Base-by-base conservation (phyloP, 805 yeast genomes). In the Ogataea pilisensis region DNA sequence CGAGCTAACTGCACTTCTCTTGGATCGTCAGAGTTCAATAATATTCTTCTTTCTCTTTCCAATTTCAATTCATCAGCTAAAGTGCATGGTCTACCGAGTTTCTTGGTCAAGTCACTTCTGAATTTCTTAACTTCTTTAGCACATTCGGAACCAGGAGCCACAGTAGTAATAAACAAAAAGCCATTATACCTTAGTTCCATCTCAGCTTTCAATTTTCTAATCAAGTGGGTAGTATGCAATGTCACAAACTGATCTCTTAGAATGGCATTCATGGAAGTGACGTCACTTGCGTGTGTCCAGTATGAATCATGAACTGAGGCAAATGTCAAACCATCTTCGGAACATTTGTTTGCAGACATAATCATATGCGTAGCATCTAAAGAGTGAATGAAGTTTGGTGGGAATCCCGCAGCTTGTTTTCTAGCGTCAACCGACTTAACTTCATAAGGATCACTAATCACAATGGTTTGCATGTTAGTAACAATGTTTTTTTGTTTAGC, bases 241-340 rank as follows among this genome's bases (percentile, higher is more conserved):
- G 73, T 66, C 46, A 93, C 82, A 60, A 91, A 91, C 43, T 85
- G 81, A 28, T 84, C 81, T 57, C 99, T 75, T 48, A 93, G 67
- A 34, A 75, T 66, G 12, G 53, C 55, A 61, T 81, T 87, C 93
- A 91, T 82, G 3, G 56, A 58, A 44, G 80, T 82, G 31, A 91
- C 80, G 59, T 86, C 91, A 37, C 78, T 68, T 1, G 99, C 97
- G 60, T 93, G 98, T 0, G 98, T 89, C 99, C 99, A 91, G 61
- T 86, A 91, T 0, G 98, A 91, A 61, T 91, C 99, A 63, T 91
- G 99, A 19, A 91, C 99, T 0, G 98, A 80, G 0, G 98, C 96
- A 71, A 93, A 91, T 11, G 79, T 69, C 37, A 93, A 63, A 0
- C 76, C 78, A 2, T 59, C 58, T 31, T 80, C 72, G 4, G 83